Percentiles rank a stretch among this genome's conserved stretches.
These are phyloP conservation scores for Parmales sp. DNA, from an alignment of 108 stramenopile genomes.

Conservation along the genomic window DNA sequence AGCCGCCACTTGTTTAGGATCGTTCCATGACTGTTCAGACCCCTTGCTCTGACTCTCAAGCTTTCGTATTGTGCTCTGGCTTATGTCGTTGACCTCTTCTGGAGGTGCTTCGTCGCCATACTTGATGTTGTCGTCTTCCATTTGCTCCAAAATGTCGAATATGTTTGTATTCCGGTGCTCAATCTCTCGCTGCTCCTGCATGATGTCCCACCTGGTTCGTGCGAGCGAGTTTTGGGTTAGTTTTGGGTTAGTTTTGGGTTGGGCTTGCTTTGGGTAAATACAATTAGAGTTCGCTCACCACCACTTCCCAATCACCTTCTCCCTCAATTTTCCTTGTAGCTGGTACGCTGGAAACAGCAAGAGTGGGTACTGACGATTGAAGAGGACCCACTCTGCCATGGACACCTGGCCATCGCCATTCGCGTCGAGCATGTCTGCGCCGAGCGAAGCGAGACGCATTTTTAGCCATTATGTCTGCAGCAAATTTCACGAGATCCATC, in stretches of 20 bases:
- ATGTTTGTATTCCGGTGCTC: background rate
- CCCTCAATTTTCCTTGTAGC: conserved; percentile 1
- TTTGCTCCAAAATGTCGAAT: conserved; percentile 5
- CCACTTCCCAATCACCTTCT: conserved; percentile 9
- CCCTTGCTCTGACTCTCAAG: background rate
- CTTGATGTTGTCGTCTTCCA: conserved; percentile 9
- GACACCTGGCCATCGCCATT: background rate
- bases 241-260: too few species aligned
- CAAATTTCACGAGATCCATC: too few species aligned
- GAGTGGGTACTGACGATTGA: conserved; percentile 4
- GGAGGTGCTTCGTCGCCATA: background rate
- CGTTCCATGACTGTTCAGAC: background rate
- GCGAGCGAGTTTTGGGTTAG: too few species aligned
- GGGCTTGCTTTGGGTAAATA: too few species aligned
- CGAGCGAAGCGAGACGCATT: too few species aligned
- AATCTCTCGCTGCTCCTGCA: background rate
- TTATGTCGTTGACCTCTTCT: conserved; percentile 5
- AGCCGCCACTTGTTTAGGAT: background rate
- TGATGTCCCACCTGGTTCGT: conserved; percentile 12
- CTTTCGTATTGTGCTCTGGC: background rate
- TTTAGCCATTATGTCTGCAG: too few species aligned
- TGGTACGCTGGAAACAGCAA: conserved; percentile 6
- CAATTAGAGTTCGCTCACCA: too few species aligned
- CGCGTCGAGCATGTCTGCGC: background rate
- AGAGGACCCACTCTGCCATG: conserved; percentile 7